Conservation (phyloP, 495 filamentous ascomycete genomes). For the Penicillium herquei region DNA sequence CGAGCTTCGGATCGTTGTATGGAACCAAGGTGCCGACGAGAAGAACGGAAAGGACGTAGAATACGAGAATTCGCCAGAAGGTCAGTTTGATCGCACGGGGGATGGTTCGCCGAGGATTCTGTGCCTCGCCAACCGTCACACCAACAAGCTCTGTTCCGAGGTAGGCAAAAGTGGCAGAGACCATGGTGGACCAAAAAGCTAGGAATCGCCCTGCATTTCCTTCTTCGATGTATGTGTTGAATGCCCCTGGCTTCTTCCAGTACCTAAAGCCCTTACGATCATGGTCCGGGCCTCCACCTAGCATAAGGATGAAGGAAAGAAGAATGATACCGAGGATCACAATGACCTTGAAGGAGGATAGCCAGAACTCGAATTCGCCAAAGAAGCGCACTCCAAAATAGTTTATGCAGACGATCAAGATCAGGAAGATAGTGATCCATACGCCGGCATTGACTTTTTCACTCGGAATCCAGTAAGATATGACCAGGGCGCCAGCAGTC, state of each 20-base stretch:
- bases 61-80: slow-evolving; percentile 82
- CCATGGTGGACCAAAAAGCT: slow-evolving; percentile 74
- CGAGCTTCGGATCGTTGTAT: slow-evolving; percentile 53
- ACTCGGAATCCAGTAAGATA: slow-evolving; percentile 65
- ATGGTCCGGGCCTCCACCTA: slow-evolving; percentile 72
- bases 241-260: slow-evolving; percentile 72
- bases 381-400: slow-evolving; percentile 65
- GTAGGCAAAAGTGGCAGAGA: slow-evolving; percentile 79
- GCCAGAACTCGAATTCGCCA: slow-evolving; percentile 82
- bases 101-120: slow-evolving; percentile 72
- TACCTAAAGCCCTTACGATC: slow-evolving; percentile 73
- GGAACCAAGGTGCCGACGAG: slow-evolving; percentile 57
- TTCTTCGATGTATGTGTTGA: slow-evolving; percentile 40
- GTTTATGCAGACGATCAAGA: slow-evolving; percentile 53
- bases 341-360: slow-evolving; percentile 71
- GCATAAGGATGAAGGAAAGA: slow-evolving; percentile 63
- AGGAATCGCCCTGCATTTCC: slow-evolving; percentile 59
- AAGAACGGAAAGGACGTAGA: slow-evolving; percentile 63
- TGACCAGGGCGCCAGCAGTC: slow-evolving; percentile 73
- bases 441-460: slow-evolving; percentile 47
- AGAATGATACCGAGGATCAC: slow-evolving; percentile 68
- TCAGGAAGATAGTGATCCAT: slow-evolving; percentile 55
- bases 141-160: slow-evolving; percentile 84
- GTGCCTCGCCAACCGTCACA: slow-evolving; percentile 66
- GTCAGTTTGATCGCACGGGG: slow-evolving; percentile 76